phyloP scores from a whole-genome alignment of 1,139 yeast genomes.

The Yamadazyma diospyri region DNA sequence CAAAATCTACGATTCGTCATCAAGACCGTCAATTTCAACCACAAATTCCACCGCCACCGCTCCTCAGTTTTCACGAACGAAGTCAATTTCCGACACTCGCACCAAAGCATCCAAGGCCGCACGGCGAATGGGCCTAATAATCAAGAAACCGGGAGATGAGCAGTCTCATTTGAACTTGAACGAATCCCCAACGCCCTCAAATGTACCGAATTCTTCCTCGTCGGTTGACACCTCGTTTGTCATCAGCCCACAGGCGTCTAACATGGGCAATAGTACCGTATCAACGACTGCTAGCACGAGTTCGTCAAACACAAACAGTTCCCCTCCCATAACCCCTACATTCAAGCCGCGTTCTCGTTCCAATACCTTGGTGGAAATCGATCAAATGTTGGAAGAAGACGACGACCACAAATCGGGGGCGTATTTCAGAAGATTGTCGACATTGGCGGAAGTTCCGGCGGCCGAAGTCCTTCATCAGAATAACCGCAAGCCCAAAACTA shows the following conservation, averaged over 20 bases:
- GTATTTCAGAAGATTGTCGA: constrained; percentile 67
- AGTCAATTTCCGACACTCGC: constrained; percentile 57
- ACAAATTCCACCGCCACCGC: constrained; percentile 12
- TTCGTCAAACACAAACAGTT: constrained; percentile 5
- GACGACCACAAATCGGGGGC: constrained; percentile 57
- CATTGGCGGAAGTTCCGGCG: constrained; percentile 57
- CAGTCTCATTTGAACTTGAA: constrained; percentile 6
- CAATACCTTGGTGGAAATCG: constrained; percentile 39
- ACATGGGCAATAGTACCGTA: constrained; percentile 15
- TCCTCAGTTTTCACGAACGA: constrained; percentile 37
- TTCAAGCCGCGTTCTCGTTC: constrained; percentile 28
- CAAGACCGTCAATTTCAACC: constrained; percentile 1
- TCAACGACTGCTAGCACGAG: constrained; percentile 6
- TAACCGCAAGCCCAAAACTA: constrained; percentile 1
- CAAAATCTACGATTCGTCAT: constrained; percentile 12
- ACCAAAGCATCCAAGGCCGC: constrained; percentile 60
- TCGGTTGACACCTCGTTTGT: constrained; percentile 24
- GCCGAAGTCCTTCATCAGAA: constrained; percentile 21
- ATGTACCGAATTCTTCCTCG: constrained; percentile 22
- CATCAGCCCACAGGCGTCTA: constrained; percentile 15
- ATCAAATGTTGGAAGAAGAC: constrained; percentile 39
- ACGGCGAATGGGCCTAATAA: constrained; percentile 65
- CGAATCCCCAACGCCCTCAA: constrained; percentile 15
- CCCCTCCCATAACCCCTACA: constrained; percentile 19
- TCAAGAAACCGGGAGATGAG: constrained; percentile 36